Base-by-base conservation (phyloP, 805 yeast genomes). In the Zygoascus flipseniorum region DNA sequence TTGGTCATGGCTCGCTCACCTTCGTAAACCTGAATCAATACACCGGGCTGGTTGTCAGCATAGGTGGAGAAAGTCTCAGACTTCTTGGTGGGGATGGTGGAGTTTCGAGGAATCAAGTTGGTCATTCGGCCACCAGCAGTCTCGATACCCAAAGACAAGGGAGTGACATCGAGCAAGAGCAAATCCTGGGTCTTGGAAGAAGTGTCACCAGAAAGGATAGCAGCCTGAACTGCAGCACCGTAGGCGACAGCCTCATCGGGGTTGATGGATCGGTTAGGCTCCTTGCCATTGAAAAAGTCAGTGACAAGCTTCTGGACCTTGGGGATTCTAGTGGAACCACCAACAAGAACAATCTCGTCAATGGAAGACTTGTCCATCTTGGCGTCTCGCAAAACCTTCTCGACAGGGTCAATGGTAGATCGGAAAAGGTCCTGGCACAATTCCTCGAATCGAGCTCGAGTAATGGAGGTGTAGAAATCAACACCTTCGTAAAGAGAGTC, bases 151-250 rank as follows among this genome's bases (percentile, higher is more conserved):
- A 89, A 74, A 53, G 97, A 90, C 71, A 90, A 81, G 74, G 98
- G 97, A 68, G 97, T 95, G 72, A 90, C 97, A 81, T 90, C 98
- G 71, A 92, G 82, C 69, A 90, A 80, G 71, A 92, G 78, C 73
- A 89, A 79, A 73, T 89, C 97, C 79, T 89, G 96, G 58, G 97
- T 90, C 85, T 89, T 89, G 58, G 96, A 83, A 43, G 97, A 89
- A 64, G 92, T 84, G 76, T 89, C 97, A 77, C 97, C 97, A 57
- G 96, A 82, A 71, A 89, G 81, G 70, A 89, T 89, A 63, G 97
- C 97, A 79, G 96, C 98, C 81, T 90, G 97, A 68, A 90, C 97
- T 69, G 98, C 97, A 69, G 98, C 98, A 85, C 97, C 97, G 81
- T 89, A 89, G 69, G 97, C 97, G 74, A 89, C 97, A 71, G 97